These are phyloP conservation scores for Gossypioides kirkii DNA, from an alignment of 345 rosid species.

Conservation along the genomic window DNA sequence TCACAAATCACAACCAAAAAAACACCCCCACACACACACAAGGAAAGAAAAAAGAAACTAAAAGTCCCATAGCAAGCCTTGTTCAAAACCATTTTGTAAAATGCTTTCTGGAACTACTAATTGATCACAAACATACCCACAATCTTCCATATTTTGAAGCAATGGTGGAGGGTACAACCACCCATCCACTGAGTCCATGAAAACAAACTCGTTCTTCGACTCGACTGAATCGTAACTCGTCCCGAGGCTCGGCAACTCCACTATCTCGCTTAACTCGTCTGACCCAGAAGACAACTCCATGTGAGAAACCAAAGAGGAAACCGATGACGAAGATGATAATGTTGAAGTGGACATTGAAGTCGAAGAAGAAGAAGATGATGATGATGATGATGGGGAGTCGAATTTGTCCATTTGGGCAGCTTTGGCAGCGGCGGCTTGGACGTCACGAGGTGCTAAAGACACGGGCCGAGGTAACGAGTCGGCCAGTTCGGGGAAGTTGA, in stretches of 20 bases:
- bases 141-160: slow-evolving; percentile 38
- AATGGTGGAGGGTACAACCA: slow-evolving; percentile 44
- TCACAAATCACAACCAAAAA: slow-evolving; percentile 6
- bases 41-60: not conserved
- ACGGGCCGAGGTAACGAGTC: slow-evolving; percentile 65
- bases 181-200: slow-evolving; percentile 40
- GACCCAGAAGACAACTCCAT: slow-evolving; percentile 49
- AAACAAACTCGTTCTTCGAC: slow-evolving; percentile 42
- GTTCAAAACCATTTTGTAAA: slow-evolving; percentile 21
- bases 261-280: slow-evolving; percentile 78
- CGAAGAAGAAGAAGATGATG: slow-evolving; percentile 28
- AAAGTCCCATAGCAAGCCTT: slow-evolving; percentile 30
- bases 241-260: slow-evolving; percentile 69
- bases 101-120: slow-evolving; percentile 10
- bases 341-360: slow-evolving; percentile 12
- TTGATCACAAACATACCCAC: slow-evolving; percentile 17
- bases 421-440: slow-evolving; percentile 86
- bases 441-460: slow-evolving; percentile 71
- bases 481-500: slow-evolving; percentile 81
- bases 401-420: slow-evolving; percentile 70
- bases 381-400: slow-evolving; percentile 18
- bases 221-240: slow-evolving; percentile 35
- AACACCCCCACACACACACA: not conserved
- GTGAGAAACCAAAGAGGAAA: slow-evolving; percentile 45
- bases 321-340: slow-evolving; percentile 31